These are phyloP conservation scores for Margaritispora aquatica DNA, from an alignment of 495 filamentous ascomycete species.

Conservation along the genomic window DNA sequence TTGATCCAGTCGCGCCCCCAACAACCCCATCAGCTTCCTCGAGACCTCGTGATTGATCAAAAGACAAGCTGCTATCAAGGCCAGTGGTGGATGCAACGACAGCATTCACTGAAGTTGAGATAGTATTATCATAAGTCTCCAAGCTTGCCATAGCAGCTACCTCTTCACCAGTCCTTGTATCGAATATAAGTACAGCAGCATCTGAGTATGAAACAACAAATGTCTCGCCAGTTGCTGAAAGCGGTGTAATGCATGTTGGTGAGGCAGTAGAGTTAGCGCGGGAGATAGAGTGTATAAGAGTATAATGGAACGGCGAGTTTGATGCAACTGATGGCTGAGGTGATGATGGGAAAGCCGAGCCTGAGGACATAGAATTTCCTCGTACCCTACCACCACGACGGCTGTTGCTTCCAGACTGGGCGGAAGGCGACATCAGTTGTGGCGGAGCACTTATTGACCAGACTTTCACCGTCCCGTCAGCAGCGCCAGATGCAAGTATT, in stretches of 20 bases:
- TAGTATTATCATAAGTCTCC: slow-evolving; percentile 87
- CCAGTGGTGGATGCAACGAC: slow-evolving; percentile 84
- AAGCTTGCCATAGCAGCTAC: slow-evolving; percentile 84
- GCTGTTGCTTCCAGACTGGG: slow-evolving; percentile 35
- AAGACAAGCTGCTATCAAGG: slow-evolving; percentile 59
- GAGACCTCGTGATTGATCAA: slow-evolving; percentile 56
- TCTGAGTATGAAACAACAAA: slow-evolving; percentile 93
- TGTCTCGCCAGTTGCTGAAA: slow-evolving; percentile 78
- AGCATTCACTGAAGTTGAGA: slow-evolving; percentile 77
- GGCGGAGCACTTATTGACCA: slow-evolving; percentile 95
- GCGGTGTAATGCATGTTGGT: slow-evolving; percentile 85
- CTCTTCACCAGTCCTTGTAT: slow-evolving; percentile 87
- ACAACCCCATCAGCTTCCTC: slow-evolving; percentile 62
- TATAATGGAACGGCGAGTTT: slow-evolving; percentile 49
- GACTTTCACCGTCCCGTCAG: slow-evolving; percentile 86
- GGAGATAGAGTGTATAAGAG: slow-evolving; percentile 76
- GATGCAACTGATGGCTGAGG: slow-evolving; percentile 81
- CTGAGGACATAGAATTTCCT: slow-evolving; percentile 85
- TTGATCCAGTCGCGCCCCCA: slow-evolving; percentile 77
- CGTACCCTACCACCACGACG: slow-evolving; percentile 70
- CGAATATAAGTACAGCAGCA: slow-evolving; percentile 82
- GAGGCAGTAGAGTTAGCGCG: slow-evolving; percentile 62
- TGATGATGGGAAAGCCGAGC: slow-evolving; percentile 80
- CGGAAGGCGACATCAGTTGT: slow-evolving; percentile 54
- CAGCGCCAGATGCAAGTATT: slow-evolving; percentile 82